Percentiles rank a stretch among this genome's conserved stretches.
phyloP scores from a whole-genome alignment of 2,329 filamentous ascomycete genomes.

The Trichoderma guizhouense region DNA sequence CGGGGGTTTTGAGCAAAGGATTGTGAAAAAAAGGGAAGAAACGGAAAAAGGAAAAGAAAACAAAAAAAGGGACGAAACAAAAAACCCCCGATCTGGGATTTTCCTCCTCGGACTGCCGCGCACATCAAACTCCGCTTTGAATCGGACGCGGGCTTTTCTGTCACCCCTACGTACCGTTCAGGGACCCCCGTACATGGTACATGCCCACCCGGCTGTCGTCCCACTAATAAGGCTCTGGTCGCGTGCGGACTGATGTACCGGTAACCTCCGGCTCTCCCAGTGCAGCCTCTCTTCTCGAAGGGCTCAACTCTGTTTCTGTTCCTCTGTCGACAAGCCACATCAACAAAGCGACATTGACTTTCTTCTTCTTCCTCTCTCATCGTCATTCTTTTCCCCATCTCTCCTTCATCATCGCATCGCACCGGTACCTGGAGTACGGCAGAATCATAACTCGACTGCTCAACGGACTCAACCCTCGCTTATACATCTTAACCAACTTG shows the following conservation, averaged over 20 bases:
- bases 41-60: neutral
- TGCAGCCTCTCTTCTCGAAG: neutral
- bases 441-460: neutral
- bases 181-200: neutral
- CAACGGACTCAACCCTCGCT: neutral
- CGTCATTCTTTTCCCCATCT: neutral
- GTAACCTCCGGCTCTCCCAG: neutral
- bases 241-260: constrained; percentile 6
- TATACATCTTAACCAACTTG: neutral
- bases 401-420: neutral
- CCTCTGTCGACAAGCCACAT: neutral
- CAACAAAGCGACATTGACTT: neutral
- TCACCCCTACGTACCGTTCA: neutral
- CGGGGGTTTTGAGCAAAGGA: neutral
- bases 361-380: neutral
- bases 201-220: neutral
- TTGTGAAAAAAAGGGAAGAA: neutral
- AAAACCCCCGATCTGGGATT: neutral
- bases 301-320: neutral
- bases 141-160: constrained; percentile 11
- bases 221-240: constrained; percentile 14
- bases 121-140: constrained; percentile 3
- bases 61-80: neutral
- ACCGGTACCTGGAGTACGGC: constrained; percentile 15
- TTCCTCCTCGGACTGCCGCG: neutral